Evolutionary conservation across 2,329 filamentous ascomycete genomes (phyloP).

Genomic region (Colletotrichum sp.): DNA sequence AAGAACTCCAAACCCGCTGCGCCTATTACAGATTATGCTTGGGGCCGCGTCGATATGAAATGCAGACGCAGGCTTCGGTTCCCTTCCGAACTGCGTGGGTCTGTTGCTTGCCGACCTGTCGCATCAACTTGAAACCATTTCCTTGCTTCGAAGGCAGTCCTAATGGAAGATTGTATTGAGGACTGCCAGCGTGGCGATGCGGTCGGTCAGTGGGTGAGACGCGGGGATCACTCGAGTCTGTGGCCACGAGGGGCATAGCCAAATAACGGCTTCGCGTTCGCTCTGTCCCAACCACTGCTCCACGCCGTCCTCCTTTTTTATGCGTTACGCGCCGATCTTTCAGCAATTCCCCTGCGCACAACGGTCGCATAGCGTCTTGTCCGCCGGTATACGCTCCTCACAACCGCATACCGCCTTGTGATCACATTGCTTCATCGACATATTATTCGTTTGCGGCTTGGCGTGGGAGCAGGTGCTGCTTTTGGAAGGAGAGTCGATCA

Average conservation of each 20-base stretch:
- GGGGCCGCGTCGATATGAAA: not conserved
- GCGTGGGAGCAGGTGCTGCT: not conserved
- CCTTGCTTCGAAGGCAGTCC: not conserved
- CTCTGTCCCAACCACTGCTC: not conserved
- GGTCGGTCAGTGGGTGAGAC: not conserved
- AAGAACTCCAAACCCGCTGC: not conserved
- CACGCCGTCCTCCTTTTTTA: not conserved
- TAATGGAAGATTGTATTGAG: not conserved
- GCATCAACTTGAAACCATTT: not conserved
- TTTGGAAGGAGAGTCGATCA: not conserved
- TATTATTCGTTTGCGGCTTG: constrained; percentile 1
- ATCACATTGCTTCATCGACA: constrained; percentile 25
- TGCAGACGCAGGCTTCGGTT: not conserved
- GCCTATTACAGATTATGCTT: not conserved
- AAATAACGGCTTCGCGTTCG: not conserved
- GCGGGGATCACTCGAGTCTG: not conserved
- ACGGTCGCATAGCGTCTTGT: constrained; percentile 20
- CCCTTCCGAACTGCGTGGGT: not conserved
- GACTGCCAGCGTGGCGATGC: not conserved
- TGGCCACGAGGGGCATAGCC: not conserved
- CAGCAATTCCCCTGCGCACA: constrained; percentile 18
- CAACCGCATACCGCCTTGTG: constrained; percentile 23
- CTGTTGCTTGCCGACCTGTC: not conserved
- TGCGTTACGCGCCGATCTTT: not conserved
- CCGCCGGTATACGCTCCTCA: constrained; percentile 18